Base-by-base conservation (phyloP, 768 basidiomycete genomes). In the Daedalea quercina region DNA sequence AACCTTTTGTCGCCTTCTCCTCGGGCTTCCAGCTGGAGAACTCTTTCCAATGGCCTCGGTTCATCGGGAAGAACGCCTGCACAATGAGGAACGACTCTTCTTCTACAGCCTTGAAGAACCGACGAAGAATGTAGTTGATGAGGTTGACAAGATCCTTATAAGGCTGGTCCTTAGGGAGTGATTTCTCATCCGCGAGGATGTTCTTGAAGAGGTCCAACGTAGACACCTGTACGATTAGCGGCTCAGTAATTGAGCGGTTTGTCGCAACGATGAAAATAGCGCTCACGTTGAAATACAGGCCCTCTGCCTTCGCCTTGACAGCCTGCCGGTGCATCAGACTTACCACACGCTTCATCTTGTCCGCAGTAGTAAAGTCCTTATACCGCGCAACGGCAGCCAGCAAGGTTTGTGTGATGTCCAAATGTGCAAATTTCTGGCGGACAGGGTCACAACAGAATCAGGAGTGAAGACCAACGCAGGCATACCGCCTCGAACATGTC, bases 51-150 rank as follows among this genome's bases (percentile, higher is more conserved):
- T 85, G 73, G 15, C 85, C 82, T 58, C 87, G 79, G 67, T 90
- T 91, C 74, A 90, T 94, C 13, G 91, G 91, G 73, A 87, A 94
- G 75, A 90, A 90, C 9, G 84, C 84, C 90, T 93, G 60, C 1
- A 97, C 78, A 54, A 91, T 79, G 44, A 97, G 74, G 71, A 97
- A 89, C 0, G 90, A 77, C 56, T 96, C 87, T 57, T 90, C 83
- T 50, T 81, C 78, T 45, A 93, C 76, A 7, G 84, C 80, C 67
- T 96, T 98, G 82, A 99, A 98, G 76, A 98, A 98, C 65, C 87
- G 84, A 23, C 90, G 82, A 54, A 97, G 76, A 55, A 97, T 76
- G 70, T 79, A 99, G 62, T 84, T 88, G 72, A 97, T 84, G 33
- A 98, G 71, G 51, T 79, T 77, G 51, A 90, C 67, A 45, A 98